A percentile compares a stretch with the other conserved stretches of the same genome.
Evolutionary conservation across 2,329 filamentous ascomycete genomes (phyloP).

Genomic region (Aspergillus novofumigatus): DNA sequence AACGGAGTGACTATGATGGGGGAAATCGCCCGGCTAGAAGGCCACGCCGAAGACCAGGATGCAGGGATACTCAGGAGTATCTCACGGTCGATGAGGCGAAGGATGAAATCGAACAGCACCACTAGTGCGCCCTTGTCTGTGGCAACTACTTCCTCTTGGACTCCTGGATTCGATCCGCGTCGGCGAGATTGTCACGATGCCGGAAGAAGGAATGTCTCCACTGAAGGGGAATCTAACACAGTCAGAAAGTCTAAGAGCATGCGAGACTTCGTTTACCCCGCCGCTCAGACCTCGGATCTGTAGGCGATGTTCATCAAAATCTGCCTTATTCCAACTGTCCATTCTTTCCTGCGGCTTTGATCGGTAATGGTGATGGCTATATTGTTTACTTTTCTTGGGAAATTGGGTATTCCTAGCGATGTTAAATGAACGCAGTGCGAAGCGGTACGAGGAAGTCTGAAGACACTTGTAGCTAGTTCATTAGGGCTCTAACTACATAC

Average conservation of each 20-base stretch:
- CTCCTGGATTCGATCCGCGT: slow-evolving; percentile 2
- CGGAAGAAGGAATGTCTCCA: slow-evolving; percentile 3
- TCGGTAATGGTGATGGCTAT: not conserved
- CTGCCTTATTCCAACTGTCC: not conserved
- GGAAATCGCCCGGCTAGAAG: slow-evolving; percentile 59
- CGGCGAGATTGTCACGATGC: slow-evolving; percentile 1
- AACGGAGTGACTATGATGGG: slow-evolving; percentile 66
- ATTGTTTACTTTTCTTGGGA: not conserved
- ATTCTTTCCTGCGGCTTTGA: not conserved
- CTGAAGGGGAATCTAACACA: slow-evolving; percentile 8
- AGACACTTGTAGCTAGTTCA: not conserved
- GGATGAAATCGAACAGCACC: slow-evolving; percentile 27
- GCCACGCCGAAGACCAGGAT: slow-evolving; percentile 40
- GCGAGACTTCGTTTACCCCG: slow-evolving; percentile 15
- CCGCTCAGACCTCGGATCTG: slow-evolving; percentile 2
- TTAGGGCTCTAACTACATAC: not conserved
- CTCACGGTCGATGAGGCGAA: slow-evolving; percentile 37
- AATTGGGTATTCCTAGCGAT: not conserved
- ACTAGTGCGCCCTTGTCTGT: slow-evolving; percentile 23
- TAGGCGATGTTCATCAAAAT: slow-evolving; percentile 3
- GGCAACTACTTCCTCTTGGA: slow-evolving; percentile 18
- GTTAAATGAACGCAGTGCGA: not conserved
- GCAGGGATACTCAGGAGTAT: slow-evolving; percentile 38
- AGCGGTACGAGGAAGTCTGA: not conserved
- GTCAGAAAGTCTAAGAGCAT: slow-evolving; percentile 24